phyloP scores from a whole-genome alignment of 306 rosid species.

The Prunus persica region Prunus_persica_NCBIv2 NC_034010.1:20086501-20087000 shows the following conservation, averaged over 20 bases:
- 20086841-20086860: conserved; percentile 99
- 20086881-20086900: conserved; percentile 96
- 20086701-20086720: conserved; percentile 88
- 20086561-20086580: conserved; percentile 98
- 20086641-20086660: conserved; percentile 96
- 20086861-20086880: conserved; percentile 98
- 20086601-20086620: conserved; percentile 83
- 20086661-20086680: conserved; percentile 82
- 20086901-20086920: conserved; percentile 98
- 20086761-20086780: conserved; percentile 9
- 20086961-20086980: neutral
- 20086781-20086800: conserved; percentile 20
- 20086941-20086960: neutral
- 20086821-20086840: conserved; percentile 99
- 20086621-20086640: conserved; percentile 98
- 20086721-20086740: conserved; percentile 74
- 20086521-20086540: conserved; percentile 99
- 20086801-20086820: conserved; percentile 79
- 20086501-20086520: conserved; percentile 73
- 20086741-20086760: conserved; percentile 10
- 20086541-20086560: conserved; percentile 90
- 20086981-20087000: neutral
- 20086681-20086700: conserved; percentile 78
- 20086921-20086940: conserved; percentile 62
- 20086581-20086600: conserved; percentile 93